Base-by-base conservation (phyloP, 2,329 filamentous ascomycete species). In the Alternaria incomplexa region DNA sequence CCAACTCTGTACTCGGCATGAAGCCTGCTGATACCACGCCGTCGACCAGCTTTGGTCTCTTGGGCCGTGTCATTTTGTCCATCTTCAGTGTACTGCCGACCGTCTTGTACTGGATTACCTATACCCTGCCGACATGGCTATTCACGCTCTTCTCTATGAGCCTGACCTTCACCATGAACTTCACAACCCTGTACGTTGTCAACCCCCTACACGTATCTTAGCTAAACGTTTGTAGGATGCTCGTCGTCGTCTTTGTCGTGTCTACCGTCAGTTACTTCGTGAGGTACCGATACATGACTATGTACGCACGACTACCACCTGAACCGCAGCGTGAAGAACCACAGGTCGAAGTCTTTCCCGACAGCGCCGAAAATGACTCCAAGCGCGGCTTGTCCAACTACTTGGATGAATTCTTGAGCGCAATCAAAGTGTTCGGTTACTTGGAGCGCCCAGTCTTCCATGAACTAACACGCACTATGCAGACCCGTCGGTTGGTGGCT, bases 401-500 rank as follows among this genome's bases (percentile, higher is more conserved):
- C 72, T 85, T 99, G 25, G 96, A 99, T 80, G 96, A 99, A 79
- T 99, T 99, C 73, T 84, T 99, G 22, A 98, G 94, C 77, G 96
- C 96, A 28, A 99, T 99, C 83, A 99, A 98, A 81, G 96, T 99
- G 61, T 99, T 99, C 81, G 96, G 96, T 9, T 99, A 98, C 76
- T 84, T 99, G 46, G 96, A 99, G 79, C 89, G 96, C 25, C 93
- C 96, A 0, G 96, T 99, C 45, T 99, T 99, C 75, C 96, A 99
- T 76, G 96, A 99, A 81, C 87, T 99, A 72, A 99, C 96, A 0
- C 87, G 96, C 63, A 97, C 94, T 62, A 99, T 99, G 96, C 96
- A 99, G 83, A 99, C 96, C 20, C 87, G 93, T 72, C 97, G 97
- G 81, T 85, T 99, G 53, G 96, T 98, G 73, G 95, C 96, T 6